Conservation (phyloP, 169 alveolate genomes). For the Perkinsus olseni region DNA sequence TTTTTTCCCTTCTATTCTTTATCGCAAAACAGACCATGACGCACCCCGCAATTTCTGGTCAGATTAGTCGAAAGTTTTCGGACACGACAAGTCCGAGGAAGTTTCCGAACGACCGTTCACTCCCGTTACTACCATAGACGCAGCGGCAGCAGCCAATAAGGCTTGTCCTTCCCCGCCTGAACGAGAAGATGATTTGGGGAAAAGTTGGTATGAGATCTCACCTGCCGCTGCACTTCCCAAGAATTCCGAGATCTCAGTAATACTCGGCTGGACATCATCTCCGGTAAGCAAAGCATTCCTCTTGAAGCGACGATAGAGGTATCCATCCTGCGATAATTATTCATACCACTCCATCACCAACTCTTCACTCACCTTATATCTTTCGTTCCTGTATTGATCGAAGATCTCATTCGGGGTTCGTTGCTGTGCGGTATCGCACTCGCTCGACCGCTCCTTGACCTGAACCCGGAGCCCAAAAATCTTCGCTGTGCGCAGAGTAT, state of each 20-base stretch:
- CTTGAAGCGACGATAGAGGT: neutral
- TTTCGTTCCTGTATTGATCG: neutral
- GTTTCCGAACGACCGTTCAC: too few relatives aligned
- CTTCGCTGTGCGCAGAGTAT: neutral
- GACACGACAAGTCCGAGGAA: too few relatives aligned
- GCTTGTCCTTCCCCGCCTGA: neutral
- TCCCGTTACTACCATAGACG: neutral
- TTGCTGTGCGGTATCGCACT: neutral
- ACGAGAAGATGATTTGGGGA: neutral
- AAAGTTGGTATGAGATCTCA: neutral
- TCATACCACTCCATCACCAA: neutral
- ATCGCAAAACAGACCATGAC: too few relatives aligned
- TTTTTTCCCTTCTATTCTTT: too few relatives aligned
- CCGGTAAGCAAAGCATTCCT: neutral
- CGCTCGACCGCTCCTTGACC: neutral
- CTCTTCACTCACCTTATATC: neutral
- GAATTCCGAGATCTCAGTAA: neutral
- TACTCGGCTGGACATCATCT: neutral
- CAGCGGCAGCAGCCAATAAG: neutral
- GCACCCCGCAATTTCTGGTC: too few relatives aligned
- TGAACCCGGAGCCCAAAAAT: neutral
- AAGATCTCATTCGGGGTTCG: neutral
- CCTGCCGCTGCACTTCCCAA: neutral
- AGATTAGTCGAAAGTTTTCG: too few relatives aligned
- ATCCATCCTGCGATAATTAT: neutral